Evolutionary conservation across 495 filamentous ascomycete species (phyloP), one percentile per base, ranked within the genome.

Genomic region (Xylaria intraflava): DNA sequence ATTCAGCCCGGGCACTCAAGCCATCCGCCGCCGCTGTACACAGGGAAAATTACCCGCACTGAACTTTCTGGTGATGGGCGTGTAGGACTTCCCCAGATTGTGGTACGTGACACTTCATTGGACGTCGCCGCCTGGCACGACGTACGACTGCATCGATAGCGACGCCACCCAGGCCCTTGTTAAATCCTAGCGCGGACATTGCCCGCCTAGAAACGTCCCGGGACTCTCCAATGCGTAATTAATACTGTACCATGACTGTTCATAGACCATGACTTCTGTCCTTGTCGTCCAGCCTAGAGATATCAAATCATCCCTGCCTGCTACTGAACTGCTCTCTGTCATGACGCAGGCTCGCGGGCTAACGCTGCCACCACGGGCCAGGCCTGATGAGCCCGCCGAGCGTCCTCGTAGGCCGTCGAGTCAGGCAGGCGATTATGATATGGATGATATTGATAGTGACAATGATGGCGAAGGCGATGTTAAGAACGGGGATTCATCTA

Each of bases 401-500:
- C 36, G 44, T 27, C 66, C 71, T 40, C 74, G 75, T 11, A 68
- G 75, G 47, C 71, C 62, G n/a, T 64, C 74, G 53, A 78, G 71
- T 53, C 71, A 71, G 42, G 69, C 73, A 17, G 65, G 67, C 43
- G 70, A 73, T 58, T 68, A 76, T 65, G 66, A 75, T 56, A 39
- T 40, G 40, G 53, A 56, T 17, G 53, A 56, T 19, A 44, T 46
- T 30, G 55, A 53, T 26, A 52, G 40, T 46, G 49, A 56, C 38
- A 53, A 38, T 48, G 48, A 49, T 29, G 65, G 66, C 8, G 64
- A 66, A 8, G 66, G 68, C 40, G 69, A 75, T 56, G 58, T 69
- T 46, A 69, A 71, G 35, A 66, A 69, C 33, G 72, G 60, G 1
- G 69, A 75, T 52, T 80, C 78, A 10, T 80, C 78, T 39, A 78